Base-by-base conservation (phyloP, 768 basidiomycete genomes). In the Mycena albidolilacea region DNA sequence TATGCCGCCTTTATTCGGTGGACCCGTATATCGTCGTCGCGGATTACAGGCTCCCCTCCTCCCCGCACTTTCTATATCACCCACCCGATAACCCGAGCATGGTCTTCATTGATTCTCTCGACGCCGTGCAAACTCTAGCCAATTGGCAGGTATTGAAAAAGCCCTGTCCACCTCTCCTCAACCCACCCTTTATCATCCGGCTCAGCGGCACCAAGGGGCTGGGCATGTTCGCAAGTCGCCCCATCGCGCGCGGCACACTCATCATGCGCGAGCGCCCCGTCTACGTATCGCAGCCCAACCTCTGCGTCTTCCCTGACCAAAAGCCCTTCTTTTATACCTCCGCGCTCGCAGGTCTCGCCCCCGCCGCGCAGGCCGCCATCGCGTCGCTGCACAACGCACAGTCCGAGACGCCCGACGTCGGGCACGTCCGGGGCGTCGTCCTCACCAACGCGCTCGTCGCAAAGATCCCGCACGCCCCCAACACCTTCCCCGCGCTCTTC, bases 241-340 rank as follows among this genome's bases (percentile, higher is more conserved):
- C 67, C 39, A 60, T 74, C 39, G 43, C 44, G 11, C 72, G 62
- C n/a, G 75, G 75, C 8, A 67, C 69, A 41, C 69, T 74, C 58
- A 76, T 76, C 38, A 65, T 71, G 44, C 65, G 43, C 64, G 75
- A 76, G 59, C 72, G 72, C 30, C 72, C 73, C 35, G 21, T 74
- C 52, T 68, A 65, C 43, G 64, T 74, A 35, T n/a, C 67, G 15
- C 59, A 52, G 46, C 68, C 52, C 54, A 52, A 12, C 30, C n/a
- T 70, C 41, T 10, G 30, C 21, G 39, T 69, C 4, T 15, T 35
- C 43, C 7, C 35, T 8, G 67, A 73, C 62, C 72, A 73, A 44
- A 64, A 54, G 63, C 35, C 35, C 11, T 9, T n/a, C 1, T 70
- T 70, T 43, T 43, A 70, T 30, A 17, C 44, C 17, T 23, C 70